phyloP scores from a whole-genome alignment of 495 filamentous ascomycete species.

The Daldinia decipiens region DNA sequence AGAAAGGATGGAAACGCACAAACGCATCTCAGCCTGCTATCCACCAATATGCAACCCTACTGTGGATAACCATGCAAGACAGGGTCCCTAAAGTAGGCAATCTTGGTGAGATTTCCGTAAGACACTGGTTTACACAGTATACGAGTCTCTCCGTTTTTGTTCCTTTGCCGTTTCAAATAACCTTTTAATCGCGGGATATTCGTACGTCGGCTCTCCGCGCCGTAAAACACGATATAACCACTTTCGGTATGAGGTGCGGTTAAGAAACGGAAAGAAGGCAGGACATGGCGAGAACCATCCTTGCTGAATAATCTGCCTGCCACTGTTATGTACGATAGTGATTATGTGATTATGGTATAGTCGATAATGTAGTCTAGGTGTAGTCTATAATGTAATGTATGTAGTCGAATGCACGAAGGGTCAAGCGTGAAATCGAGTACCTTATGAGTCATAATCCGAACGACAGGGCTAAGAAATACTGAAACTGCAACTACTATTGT shows the following conservation, averaged over 20 bases:
- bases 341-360: neutral
- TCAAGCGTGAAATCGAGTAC: conserved; percentile 4
- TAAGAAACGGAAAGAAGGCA: conserved; percentile 20
- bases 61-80: conserved; percentile 26
- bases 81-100: conserved; percentile 6
- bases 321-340: conserved; percentile 1
- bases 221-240: conserved; percentile 21
- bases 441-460: conserved; percentile 39
- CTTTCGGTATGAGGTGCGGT: conserved; percentile 16
- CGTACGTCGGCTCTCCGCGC: conserved; percentile 12
- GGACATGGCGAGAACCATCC: conserved; percentile 20
- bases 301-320: neutral
- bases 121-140: conserved; percentile 10
- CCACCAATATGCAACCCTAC: conserved; percentile 16
- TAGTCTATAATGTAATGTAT: neutral
- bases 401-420: neutral
- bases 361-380: neutral
- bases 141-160: conserved; percentile 16
- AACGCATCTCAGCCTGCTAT: conserved; percentile 16
- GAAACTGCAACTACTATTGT: conserved; percentile 21
- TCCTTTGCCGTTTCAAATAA: conserved; percentile 1
- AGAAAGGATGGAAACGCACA: conserved; percentile 2
- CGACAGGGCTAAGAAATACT: conserved; percentile 7
- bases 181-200: neutral
- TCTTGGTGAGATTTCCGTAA: conserved; percentile 24